Percentiles rank a stretch among this genome's conserved stretches.
phyloP scores from a whole-genome alignment of 208 protist genomes.

The Acanthamoeba castellanii region DNA sequence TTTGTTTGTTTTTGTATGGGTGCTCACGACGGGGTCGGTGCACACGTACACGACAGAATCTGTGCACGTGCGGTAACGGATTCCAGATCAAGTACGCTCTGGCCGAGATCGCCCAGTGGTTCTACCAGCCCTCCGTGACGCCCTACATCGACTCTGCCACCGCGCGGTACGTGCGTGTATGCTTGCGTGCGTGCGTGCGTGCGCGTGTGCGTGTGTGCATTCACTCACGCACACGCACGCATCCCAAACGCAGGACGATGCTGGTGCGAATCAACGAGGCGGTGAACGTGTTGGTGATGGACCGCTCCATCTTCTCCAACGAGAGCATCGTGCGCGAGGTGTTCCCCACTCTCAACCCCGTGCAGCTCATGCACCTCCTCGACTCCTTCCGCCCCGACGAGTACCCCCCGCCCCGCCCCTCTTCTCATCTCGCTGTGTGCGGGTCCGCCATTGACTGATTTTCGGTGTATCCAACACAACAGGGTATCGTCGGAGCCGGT shows the following conservation, averaged over 20 bases:
- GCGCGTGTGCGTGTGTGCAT: background rate
- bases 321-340: slow-evolving; percentile 44
- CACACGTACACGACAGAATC: background rate
- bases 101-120: slow-evolving; percentile 21
- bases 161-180: background rate
- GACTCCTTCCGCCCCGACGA: slow-evolving; percentile 58
- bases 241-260: background rate
- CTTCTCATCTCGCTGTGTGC: background rate
- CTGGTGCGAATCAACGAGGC: slow-evolving; percentile 55
- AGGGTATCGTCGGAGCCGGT: slow-evolving; percentile 4
- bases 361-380: slow-evolving; percentile 69
- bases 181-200: background rate
- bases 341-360: slow-evolving; percentile 56
- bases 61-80: slow-evolving; percentile 62
- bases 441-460: background rate
- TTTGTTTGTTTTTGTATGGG: background rate
- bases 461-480: background rate
- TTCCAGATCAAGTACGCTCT: slow-evolving; percentile 69
- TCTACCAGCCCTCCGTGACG: slow-evolving; percentile 6
- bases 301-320: slow-evolving; percentile 30
- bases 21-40: background rate
- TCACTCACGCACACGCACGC: too few species aligned
- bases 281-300: slow-evolving; percentile 69
- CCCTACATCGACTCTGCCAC: background rate
- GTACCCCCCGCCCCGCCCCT: background rate